Evolutionary conservation across 2,329 filamentous ascomycete species (phyloP).

Genomic region (Pseudopyricularia cyperi): DNA sequence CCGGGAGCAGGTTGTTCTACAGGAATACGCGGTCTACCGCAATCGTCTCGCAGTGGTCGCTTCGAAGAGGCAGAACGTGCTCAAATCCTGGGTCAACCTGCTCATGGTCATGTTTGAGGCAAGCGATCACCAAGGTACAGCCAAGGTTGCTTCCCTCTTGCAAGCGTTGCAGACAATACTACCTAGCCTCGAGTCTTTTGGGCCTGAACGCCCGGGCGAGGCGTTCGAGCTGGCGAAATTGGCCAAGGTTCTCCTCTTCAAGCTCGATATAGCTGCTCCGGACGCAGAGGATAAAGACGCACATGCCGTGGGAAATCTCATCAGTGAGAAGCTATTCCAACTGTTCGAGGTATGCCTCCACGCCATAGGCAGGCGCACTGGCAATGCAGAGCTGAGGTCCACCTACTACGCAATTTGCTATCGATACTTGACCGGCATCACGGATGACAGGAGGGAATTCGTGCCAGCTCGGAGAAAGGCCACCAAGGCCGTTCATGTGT

Average conservation of each 20-base stretch:
- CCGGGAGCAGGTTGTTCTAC: conserved; percentile 44
- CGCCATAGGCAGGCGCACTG: conserved; percentile 62
- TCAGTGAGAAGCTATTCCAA: conserved; percentile 81
- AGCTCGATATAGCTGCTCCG: conserved; percentile 43
- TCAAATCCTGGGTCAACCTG: conserved; percentile 76
- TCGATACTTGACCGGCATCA: conserved; percentile 64
- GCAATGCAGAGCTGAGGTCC: conserved; percentile 60
- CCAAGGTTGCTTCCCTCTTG: conserved; percentile 65
- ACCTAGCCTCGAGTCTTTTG: conserved; percentile 71
- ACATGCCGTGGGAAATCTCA: conserved; percentile 48
- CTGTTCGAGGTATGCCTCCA: conserved; percentile 79
- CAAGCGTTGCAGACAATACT: conserved; percentile 79
- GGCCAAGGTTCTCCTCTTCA: conserved; percentile 58
- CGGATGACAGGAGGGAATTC: conserved; percentile 35
- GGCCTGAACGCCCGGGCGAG: conserved; percentile 54
- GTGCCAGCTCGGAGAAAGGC: conserved; percentile 42
- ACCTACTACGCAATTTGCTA: conserved; percentile 88
- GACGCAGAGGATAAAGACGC: conserved; percentile 14
- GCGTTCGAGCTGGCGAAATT: conserved; percentile 66
- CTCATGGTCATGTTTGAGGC: conserved; percentile 71
- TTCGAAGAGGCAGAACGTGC: conserved; percentile 48
- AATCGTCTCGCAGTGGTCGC: conserved; percentile 50
- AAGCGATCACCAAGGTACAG: conserved; percentile 63
- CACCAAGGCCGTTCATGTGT: conserved; percentile 54
- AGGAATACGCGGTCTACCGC: conserved; percentile 47